Evolutionary conservation across 805 yeast genomes (phyloP).

Genomic region (Starmerella ratchasimensis): DNA sequence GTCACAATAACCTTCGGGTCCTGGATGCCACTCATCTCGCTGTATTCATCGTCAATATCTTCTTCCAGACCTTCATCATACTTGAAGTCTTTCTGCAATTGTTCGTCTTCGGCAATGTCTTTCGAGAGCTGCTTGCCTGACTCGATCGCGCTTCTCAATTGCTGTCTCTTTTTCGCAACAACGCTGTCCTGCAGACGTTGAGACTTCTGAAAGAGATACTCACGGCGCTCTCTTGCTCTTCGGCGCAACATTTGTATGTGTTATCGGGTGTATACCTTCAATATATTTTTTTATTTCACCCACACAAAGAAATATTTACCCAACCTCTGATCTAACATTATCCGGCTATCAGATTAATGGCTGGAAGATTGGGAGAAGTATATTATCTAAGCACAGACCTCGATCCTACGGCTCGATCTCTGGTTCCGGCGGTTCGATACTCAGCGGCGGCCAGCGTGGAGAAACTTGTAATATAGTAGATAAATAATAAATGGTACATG

Average conservation of each 20-base stretch:
- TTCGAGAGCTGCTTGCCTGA: constrained; percentile 81
- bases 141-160: constrained; percentile 75
- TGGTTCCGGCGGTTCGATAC: too few relatives aligned
- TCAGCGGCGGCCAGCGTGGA: too few relatives aligned
- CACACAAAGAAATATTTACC: too few relatives aligned
- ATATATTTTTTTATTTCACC: too few relatives aligned
- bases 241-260: constrained; percentile 48
- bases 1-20: constrained; percentile 90
- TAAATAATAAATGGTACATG: too few relatives aligned
- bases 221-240: constrained; percentile 94
- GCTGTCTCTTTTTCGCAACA: constrained; percentile 72
- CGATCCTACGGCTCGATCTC: too few relatives aligned
- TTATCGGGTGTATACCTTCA: too few relatives aligned
- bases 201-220: constrained; percentile 78
- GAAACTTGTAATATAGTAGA: too few relatives aligned
- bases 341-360: too few relatives aligned
- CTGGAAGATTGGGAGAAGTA: too few relatives aligned
- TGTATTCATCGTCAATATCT: constrained; percentile 77
- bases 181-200: constrained; percentile 81
- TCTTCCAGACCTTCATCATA: constrained; percentile 68
- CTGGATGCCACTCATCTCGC: constrained; percentile 68
- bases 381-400: too few relatives aligned
- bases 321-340: too few relatives aligned
- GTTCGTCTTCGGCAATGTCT: constrained; percentile 77
- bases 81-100: constrained; percentile 65